Evolutionary conservation across 2,329 filamentous ascomycete species (phyloP).

Genomic region (Penicillium digitatum): DNA sequence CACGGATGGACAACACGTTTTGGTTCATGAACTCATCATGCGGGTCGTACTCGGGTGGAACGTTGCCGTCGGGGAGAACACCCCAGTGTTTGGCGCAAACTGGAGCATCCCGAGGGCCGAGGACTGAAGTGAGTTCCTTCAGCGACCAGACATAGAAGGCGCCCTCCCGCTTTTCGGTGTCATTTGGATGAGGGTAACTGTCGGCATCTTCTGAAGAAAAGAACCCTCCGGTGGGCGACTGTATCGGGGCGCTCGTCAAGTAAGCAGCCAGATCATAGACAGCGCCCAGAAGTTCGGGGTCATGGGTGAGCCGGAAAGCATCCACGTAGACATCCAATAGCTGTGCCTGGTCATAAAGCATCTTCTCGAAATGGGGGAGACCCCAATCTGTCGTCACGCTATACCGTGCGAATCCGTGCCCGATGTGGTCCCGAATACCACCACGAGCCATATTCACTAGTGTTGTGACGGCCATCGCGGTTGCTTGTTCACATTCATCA

Average conservation of each 20-base stretch:
- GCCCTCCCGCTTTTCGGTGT: constrained; percentile 80
- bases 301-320: constrained; percentile 67
- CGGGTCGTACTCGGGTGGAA: constrained; percentile 74
- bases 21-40: constrained; percentile 94
- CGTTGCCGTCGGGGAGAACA: constrained; percentile 78
- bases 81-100: constrained; percentile 82
- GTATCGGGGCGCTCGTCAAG: constrained; percentile 67
- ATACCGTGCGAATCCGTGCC: constrained; percentile 76
- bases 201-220: constrained; percentile 88
- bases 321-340: constrained; percentile 80
- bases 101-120: constrained; percentile 64
- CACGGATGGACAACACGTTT: constrained; percentile 75
- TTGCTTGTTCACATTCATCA: constrained; percentile 68
- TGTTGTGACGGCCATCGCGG: constrained; percentile 75
- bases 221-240: constrained; percentile 68
- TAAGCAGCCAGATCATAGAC: constrained; percentile 85
- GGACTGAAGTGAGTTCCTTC: constrained; percentile 74
- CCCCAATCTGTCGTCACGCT: constrained; percentile 91
- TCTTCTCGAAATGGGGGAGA: constrained; percentile 94
- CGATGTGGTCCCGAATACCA: constrained; percentile 70
- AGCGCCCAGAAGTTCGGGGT: constrained; percentile 70
- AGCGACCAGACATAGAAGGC: constrained; percentile 93
- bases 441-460: constrained; percentile 72
- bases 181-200: constrained; percentile 68
- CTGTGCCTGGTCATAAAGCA: constrained; percentile 88